These are phyloP conservation scores for Suillus lakei DNA, from an alignment of 768 basidiomycete species.

Conservation along the genomic window DNA sequence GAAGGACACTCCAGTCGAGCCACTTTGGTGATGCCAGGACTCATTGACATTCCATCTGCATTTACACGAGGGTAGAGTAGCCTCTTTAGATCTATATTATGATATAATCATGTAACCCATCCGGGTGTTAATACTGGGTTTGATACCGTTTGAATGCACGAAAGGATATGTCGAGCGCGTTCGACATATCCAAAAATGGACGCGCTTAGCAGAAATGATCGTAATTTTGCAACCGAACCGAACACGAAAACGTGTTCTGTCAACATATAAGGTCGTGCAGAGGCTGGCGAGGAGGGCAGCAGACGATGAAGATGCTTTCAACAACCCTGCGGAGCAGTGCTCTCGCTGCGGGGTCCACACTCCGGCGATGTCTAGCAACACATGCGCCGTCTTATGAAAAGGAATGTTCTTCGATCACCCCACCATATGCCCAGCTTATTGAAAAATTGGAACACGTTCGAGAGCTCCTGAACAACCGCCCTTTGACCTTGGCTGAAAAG, in stretches of 20 bases:
- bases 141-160: too few relatives aligned
- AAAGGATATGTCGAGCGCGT: not conserved
- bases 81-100: not conserved
- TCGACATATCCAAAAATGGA: conserved; percentile 2
- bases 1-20: conserved; percentile 52
- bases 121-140: not conserved
- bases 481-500: conserved; percentile 96
- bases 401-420: conserved; percentile 77
- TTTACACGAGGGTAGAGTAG: not conserved
- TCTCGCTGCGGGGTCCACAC: conserved; percentile 22
- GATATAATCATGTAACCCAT: not conserved
- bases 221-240: not conserved
- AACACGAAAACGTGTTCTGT: not conserved
- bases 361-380: conserved; percentile 41
- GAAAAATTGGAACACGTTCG: conserved; percentile 74
- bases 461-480: conserved; percentile 67
- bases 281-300: not conserved
- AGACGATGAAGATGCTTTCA: conserved; percentile 23
- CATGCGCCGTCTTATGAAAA: conserved; percentile 50
- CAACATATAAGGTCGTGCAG: not conserved
- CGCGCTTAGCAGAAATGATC: conserved; percentile 1
- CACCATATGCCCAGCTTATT: conserved; percentile 78
- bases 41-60: not conserved
- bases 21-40: conserved; percentile 61
- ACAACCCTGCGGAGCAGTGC: conserved; percentile 23